phyloP scores from a whole-genome alignment of 1,284 basidiomycete species.

The Malassezia vespertilionis region DNA sequence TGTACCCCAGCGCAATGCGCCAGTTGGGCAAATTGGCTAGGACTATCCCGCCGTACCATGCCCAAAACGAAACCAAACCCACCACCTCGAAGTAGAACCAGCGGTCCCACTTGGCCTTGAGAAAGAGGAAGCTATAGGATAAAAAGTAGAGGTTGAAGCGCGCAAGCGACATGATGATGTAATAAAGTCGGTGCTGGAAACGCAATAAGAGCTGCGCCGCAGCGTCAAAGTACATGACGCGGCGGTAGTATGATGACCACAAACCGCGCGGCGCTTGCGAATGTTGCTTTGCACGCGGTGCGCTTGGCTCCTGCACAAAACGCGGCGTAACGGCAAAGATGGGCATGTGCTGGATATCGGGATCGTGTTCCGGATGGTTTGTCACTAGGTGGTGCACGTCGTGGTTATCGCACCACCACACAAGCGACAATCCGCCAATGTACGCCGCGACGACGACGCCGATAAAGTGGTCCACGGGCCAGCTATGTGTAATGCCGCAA shows the following conservation, averaged over 20 bases:
- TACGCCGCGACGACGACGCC: conserved; percentile 74
- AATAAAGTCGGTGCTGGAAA: conserved; percentile 85
- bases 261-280: conserved; percentile 47
- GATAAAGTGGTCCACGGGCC: conserved; percentile 67
- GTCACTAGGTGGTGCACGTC: conserved; percentile 95
- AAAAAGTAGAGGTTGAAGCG: conserved; percentile 90
- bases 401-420: conserved; percentile 98
- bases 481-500: conserved; percentile 79
- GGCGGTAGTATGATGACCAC: conserved; percentile 91
- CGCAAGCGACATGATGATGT: conserved; percentile 77
- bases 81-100: conserved; percentile 55
- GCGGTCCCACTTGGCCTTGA: conserved; percentile 49
- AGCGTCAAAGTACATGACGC: conserved; percentile 68
- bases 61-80: conserved; percentile 65
- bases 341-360: conserved; percentile 83
- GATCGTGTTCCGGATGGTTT: conserved; percentile 88
- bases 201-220: conserved; percentile 61
- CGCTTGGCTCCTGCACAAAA: conserved; percentile 6
- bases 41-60: conserved; percentile 58
- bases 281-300: too few relatives aligned
- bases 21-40: conserved; percentile 61
- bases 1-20: conserved; percentile 58
- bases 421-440: conserved; percentile 79
- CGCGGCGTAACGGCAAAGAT: conserved; percentile 82
- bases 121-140: conserved; percentile 68